Evolutionary conservation across 148 eudicot genomes (phyloP), one percentile per base, ranked within the genome.

Genomic region (Chenopodium suecicum): DNA sequence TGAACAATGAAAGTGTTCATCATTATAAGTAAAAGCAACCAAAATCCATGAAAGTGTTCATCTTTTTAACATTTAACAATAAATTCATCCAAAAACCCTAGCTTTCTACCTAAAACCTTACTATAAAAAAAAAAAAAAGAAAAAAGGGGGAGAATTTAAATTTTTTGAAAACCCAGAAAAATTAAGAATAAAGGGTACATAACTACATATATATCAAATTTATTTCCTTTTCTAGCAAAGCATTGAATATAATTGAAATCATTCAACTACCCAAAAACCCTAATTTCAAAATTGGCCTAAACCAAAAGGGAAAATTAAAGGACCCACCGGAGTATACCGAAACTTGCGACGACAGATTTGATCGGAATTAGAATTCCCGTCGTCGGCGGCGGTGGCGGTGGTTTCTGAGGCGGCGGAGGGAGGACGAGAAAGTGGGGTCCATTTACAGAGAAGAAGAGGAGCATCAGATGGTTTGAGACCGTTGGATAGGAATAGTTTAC

Each of bases 311-410:
- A 48, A n/a, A 23, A 31, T 50, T 1, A 0, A 27, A 27, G 64
- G n/a, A 66, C 86, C 78, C 25, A 90, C 92, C 92, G 94, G 94
- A 66, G 90, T 79, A 48, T 90, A 91, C 1, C 94, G 94, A 75
- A 88, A 80, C 86, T 86, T 91, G 34, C 94, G 91, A 25, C 88
- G 79, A 3, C 85, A 88, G 56, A 77, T 23, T 20, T 47, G 76
- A 50, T 32, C 87, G 79, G 83, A 58, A 23, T 19, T 71, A 19
- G 75, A 12, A 64, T 47, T 80, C 4, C 66, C 46, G 31, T 58
- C 88, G 52, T 1, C 13, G 54, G 13, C 12, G 31, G 69, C 19
- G 58, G 71, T 52, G 75, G 88, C 32, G 32, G 78, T 31, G 32
- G 52, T 12, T 22, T 6, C 67, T 23, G 85, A 56, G 31, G 69